Conservation (phyloP, 2,329 filamentous ascomycete genomes). For the Pseudogymnoascus sp. region DNA sequence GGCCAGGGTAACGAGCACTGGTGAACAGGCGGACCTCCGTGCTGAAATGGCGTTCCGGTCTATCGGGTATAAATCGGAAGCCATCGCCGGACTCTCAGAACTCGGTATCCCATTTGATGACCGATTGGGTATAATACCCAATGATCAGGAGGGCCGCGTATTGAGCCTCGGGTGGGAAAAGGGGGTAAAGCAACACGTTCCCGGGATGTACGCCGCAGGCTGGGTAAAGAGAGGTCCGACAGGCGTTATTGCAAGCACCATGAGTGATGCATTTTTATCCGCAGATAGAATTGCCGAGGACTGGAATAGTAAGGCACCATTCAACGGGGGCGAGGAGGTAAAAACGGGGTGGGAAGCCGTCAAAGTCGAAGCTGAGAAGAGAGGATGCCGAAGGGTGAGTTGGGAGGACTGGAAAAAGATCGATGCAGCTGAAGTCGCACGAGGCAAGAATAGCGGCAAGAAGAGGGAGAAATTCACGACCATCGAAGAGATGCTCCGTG, state of each 20-base stretch:
- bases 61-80: conserved; percentile 85
- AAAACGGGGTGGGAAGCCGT: conserved; percentile 70
- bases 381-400: conserved; percentile 55
- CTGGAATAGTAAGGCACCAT: conserved; percentile 47
- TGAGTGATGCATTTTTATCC: conserved; percentile 88
- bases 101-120: conserved; percentile 73
- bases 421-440: conserved; percentile 65
- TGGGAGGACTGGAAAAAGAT: conserved; percentile 88
- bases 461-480: conserved; percentile 64
- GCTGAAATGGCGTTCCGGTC: conserved; percentile 78
- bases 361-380: conserved; percentile 47
- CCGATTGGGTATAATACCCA: conserved; percentile 66
- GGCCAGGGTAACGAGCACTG: conserved; percentile 43
- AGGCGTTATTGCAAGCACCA: conserved; percentile 91
- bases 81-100: conserved; percentile 66
- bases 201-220: conserved; percentile 83
- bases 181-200: conserved; percentile 54
- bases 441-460: conserved; percentile 63
- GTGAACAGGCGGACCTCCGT: conserved; percentile 45
- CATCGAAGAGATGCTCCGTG: conserved; percentile 50
- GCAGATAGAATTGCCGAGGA: conserved; percentile 79
- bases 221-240: conserved; percentile 96
- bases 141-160: conserved; percentile 74
- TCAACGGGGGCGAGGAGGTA: conserved; percentile 38
- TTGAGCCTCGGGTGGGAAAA: conserved; percentile 63